Evolutionary conservation across 2,329 filamentous ascomycete genomes (phyloP).

Genomic region (Volutella citrinella): DNA sequence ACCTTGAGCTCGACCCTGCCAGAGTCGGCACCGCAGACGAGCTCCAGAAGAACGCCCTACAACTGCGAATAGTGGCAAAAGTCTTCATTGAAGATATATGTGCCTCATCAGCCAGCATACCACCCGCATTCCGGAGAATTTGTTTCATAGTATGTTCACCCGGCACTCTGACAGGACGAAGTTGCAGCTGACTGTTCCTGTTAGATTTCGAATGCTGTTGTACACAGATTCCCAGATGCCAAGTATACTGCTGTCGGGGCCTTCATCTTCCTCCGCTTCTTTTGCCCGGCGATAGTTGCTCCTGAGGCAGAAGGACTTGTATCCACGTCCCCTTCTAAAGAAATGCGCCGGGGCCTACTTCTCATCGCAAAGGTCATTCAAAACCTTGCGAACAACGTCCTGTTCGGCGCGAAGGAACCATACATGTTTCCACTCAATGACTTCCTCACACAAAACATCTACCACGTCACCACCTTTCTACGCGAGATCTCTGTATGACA

Average conservation of each 20-base stretch:
- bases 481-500: slow-evolving; percentile 65
- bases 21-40: slow-evolving; percentile 60
- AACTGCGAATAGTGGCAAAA: slow-evolving; percentile 65
- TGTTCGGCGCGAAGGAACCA: slow-evolving; percentile 69
- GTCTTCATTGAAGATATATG: slow-evolving; percentile 71
- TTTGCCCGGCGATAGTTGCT: slow-evolving; percentile 69
- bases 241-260: slow-evolving; percentile 71
- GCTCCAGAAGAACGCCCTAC: slow-evolving; percentile 62
- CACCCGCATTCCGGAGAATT: slow-evolving; percentile 62
- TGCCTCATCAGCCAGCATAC: slow-evolving; percentile 59
- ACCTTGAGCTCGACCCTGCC: slow-evolving; percentile 65
- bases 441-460: slow-evolving; percentile 67
- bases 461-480: slow-evolving; percentile 63
- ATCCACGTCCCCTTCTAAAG: slow-evolving; percentile 58
- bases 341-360: slow-evolving; percentile 65
- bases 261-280: slow-evolving; percentile 70
- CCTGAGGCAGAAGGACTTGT: slow-evolving; percentile 68
- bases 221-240: slow-evolving; percentile 62
- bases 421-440: slow-evolving; percentile 72
- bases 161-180: too few species aligned
- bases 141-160: slow-evolving; percentile 57
- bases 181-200: too few species aligned
- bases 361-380: slow-evolving; percentile 71
- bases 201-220: slow-evolving; percentile 62
- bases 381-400: slow-evolving; percentile 68